Evolutionary conservation across 306 rosid species (phyloP), one percentile per base, ranked within the genome.

Genomic region (Prunus mongolica): DNA sequence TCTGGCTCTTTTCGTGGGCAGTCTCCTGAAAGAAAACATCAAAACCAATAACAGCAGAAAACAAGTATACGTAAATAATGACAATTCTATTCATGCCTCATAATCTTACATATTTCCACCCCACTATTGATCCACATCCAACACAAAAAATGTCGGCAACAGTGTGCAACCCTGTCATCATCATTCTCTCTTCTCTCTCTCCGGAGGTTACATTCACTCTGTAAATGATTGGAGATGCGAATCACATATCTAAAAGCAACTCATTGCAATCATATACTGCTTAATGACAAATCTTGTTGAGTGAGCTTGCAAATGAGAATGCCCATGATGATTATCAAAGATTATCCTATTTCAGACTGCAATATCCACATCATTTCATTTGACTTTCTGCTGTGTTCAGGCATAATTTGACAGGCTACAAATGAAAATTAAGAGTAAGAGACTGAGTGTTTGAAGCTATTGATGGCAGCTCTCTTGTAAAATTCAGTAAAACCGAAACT

Each of bases 141-240:
- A 93, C 93, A 55, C 98, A 93, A 88, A 89, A 93, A 65, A 93
- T 89, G 91, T 93, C 98, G 49, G 89, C 96, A 57, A 93, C 98
- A 0, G 92, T 88, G 84, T 93, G 98, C 89, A 88, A 50, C 47
- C 98, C 97, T 6, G 93, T 93, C 77, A 82, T 87, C 98, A 93
- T 93, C 73, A 7, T 0, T 67, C 98, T 89, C 50, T 88, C 93
- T 84, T 89, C 98, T 61, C 56, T 88, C 86, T 81, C 97, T 10
- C 98, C 97, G 47, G 82, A 47, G 72, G 92, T 49, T 56, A 89
- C 81, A 28, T 93, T 93, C 87, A 87, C 91, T 54, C 98, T 93
- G 86, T 83, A 79, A 83, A 81, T 65, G 74, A 82, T 34, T 74
- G 52, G 30, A 67, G 62, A 71, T 55, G 55, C 30, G 54, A 72